A percentile compares a stretch with the other conserved stretches of the same genome.
Conservation (phyloP, 331 rosid genomes). For the Rhamnella rubrinervis region DNA sequence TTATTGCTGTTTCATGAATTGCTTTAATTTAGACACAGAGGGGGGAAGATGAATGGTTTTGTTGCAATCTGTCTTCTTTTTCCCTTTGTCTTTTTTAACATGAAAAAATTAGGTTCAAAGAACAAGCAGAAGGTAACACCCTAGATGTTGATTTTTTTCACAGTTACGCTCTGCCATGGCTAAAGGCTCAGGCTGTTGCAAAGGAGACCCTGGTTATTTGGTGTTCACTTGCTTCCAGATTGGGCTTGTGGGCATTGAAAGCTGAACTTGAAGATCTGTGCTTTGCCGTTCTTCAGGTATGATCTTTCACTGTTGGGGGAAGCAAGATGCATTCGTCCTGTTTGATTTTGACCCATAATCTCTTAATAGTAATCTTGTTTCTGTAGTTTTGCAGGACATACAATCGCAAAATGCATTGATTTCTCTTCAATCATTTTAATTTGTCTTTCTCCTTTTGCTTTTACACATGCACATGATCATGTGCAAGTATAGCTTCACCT, state of each 20-base stretch:
- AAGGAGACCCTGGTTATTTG: conserved; percentile 90
- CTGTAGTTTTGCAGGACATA: too few relatives aligned
- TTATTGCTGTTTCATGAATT: background rate
- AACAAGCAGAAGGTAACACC: conserved; percentile 15
- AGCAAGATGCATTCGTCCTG: conserved; percentile 3
- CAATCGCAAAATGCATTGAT: background rate
- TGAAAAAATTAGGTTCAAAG: conserved; percentile 17
- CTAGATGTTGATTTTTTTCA: conserved; percentile 29
- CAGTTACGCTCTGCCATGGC: conserved; percentile 80
- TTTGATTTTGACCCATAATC: conserved; percentile 10
- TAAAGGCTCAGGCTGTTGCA: conserved; percentile 93
- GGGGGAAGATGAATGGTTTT: background rate
- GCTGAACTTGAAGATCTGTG: conserved; percentile 95
- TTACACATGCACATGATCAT: too few relatives aligned
- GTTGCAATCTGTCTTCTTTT: background rate
- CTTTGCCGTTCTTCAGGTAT: conserved; percentile 94
- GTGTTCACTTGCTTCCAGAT: conserved; percentile 95
- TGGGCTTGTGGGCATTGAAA: conserved; percentile 97
- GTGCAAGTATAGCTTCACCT: too few relatives aligned
- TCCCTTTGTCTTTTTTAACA: background rate
- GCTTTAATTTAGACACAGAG: background rate
- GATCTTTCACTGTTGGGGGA: background rate
- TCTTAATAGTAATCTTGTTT: background rate
- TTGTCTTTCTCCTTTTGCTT: background rate
- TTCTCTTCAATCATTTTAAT: background rate